A percentile compares a stretch with the other conserved stretches of the same genome.
Conservation (phyloP, 2,329 filamentous ascomycete species). For the Fulvia fulva region DNA sequence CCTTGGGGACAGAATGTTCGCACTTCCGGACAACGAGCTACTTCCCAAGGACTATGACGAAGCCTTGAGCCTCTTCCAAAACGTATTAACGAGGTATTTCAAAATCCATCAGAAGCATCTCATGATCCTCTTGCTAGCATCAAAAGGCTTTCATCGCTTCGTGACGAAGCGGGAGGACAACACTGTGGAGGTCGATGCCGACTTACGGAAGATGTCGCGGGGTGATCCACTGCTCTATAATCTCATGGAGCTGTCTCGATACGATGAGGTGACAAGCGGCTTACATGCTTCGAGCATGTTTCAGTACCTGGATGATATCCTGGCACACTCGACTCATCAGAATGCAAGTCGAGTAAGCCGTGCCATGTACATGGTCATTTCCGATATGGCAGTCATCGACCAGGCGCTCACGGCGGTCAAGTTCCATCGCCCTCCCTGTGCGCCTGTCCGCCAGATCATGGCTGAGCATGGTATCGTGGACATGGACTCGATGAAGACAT, state of each 20-base stretch:
- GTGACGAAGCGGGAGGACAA: too few species aligned
- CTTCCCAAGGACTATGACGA: too few species aligned
- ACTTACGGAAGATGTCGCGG: background rate
- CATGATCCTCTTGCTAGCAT: too few species aligned
- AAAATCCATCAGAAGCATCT: too few species aligned
- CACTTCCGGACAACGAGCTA: too few species aligned
- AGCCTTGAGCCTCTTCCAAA: too few species aligned
- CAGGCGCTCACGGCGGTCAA: background rate
- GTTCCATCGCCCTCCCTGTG: background rate
- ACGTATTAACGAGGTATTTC: too few species aligned
- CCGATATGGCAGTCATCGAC: slow-evolving; percentile 2
- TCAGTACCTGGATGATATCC: background rate
- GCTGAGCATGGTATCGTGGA: background rate
- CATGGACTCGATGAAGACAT: too few species aligned
- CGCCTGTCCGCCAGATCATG: background rate
- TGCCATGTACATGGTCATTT: background rate
- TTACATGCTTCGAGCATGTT: background rate
- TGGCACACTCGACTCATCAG: background rate
- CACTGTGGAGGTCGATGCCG: too few species aligned
- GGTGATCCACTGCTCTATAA: background rate
- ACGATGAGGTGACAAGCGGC: background rate
- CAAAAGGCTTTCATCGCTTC: too few species aligned
- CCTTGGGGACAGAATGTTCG: background rate
- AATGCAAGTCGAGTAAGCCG: background rate
- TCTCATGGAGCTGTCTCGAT: background rate